A percentile compares a stretch with the other conserved stretches of the same genome.
Conservation (phyloP, 495 filamentous ascomycete species). For the Jackrogersella multiformis region DNA sequence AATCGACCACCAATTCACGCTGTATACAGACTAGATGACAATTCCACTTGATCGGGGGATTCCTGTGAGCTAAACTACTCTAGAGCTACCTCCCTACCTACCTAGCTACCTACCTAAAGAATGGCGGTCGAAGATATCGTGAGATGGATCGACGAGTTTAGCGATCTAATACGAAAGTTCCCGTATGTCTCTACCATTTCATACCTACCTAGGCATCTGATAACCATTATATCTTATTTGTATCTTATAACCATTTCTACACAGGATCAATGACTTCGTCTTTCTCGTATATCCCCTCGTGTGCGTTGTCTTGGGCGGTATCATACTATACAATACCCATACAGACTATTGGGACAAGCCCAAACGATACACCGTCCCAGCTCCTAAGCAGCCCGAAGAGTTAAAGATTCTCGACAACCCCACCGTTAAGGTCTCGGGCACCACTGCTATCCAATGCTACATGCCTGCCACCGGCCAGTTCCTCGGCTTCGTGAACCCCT, state of each 20-base stretch:
- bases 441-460: conserved; percentile 82
- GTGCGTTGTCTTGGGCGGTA: conserved; percentile 41
- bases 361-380: conserved; percentile 51
- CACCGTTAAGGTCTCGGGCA: conserved; percentile 62
- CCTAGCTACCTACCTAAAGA: neutral
- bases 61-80: neutral
- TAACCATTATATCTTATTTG: too few relatives aligned
- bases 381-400: conserved; percentile 54
- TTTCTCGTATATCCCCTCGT: conserved; percentile 19
- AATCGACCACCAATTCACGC: neutral
- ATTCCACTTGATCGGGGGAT: neutral
- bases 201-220: too few relatives aligned
- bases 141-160: conserved; percentile 34
- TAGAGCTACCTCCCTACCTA: conserved; percentile 14
- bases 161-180: conserved; percentile 33
- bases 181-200: conserved; percentile 42
- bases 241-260: neutral
- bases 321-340: conserved; percentile 45
- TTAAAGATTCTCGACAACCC: conserved; percentile 71
- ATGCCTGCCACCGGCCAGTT: conserved; percentile 87
- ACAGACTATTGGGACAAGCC: conserved; percentile 45
- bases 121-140: conserved; percentile 41
- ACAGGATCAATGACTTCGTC: conserved; percentile 29
- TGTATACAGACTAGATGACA: neutral
- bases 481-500: conserved; percentile 81